Percentiles rank a stretch among this genome's conserved stretches.
Evolutionary conservation across 2,329 filamentous ascomycete species (phyloP).

Genomic region (Fusarium nisikadoi): DNA sequence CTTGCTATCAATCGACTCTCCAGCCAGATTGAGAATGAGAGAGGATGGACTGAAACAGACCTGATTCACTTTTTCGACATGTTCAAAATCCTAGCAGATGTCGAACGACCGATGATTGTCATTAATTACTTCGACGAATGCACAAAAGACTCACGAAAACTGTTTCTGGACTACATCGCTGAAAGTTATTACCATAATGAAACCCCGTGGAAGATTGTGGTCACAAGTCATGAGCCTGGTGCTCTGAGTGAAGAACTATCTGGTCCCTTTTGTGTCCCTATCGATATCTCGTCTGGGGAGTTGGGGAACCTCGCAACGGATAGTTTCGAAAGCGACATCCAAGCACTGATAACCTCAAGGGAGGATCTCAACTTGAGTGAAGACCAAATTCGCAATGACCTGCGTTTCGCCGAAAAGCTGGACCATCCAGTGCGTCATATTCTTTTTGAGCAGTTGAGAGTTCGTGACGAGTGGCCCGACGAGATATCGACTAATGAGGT

Average conservation of each 20-base stretch:
- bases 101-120: too few species aligned
- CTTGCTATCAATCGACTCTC: background rate
- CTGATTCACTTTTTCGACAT: slow-evolving; percentile 4
- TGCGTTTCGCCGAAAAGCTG: accelerated
- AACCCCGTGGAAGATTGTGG: background rate
- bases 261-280: background rate
- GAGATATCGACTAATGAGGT: background rate
- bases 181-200: too few species aligned
- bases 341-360: background rate
- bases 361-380: accelerated
- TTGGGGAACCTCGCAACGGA: accelerated
- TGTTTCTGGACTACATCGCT: slow-evolving; percentile 1
- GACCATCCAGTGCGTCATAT: background rate
- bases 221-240: background rate
- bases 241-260: background rate
- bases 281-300: accelerated
- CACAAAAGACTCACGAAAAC: background rate
- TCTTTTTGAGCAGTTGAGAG: background rate
- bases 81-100: too few species aligned
- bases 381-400: accelerated
- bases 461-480: background rate
- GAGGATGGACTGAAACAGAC: slow-evolving; percentile 5
- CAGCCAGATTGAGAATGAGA: background rate
- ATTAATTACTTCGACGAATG: slow-evolving; percentile 2
- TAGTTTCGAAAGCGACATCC: accelerated